Evolutionary conservation across 2,329 filamentous ascomycete species (phyloP).

Genomic region (Talaromyces marneffei): DNA sequence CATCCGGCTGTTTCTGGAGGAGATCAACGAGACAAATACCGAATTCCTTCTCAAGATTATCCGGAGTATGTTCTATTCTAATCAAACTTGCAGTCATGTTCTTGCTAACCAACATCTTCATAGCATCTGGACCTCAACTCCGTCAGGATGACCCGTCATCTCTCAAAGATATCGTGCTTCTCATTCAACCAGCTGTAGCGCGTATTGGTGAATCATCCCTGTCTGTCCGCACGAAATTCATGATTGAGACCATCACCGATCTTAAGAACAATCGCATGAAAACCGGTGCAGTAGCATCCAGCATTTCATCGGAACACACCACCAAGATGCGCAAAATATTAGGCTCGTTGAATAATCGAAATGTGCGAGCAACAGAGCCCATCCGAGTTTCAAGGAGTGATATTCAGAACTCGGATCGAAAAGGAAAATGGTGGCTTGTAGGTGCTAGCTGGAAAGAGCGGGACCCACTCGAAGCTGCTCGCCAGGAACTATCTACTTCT

Average conservation of each 20-base stretch:
- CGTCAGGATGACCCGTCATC: conserved; percentile 82
- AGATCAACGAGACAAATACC: conserved; percentile 78
- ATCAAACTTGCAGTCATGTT: background rate
- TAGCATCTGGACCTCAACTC: conserved; percentile 69
- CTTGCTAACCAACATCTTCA: conserved; percentile 16
- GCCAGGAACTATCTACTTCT: conserved; percentile 25
- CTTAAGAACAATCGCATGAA: conserved; percentile 92
- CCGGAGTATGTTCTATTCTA: conserved; percentile 46
- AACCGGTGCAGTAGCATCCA: conserved; percentile 63
- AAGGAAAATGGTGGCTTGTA: conserved; percentile 97
- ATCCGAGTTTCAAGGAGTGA: conserved; percentile 76
- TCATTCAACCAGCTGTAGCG: conserved; percentile 67
- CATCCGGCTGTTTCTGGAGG: conserved; percentile 67
- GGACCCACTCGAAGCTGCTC: conserved; percentile 33
- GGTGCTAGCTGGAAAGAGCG: conserved; percentile 74
- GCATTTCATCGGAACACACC: conserved; percentile 72
- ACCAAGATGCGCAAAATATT: conserved; percentile 84
- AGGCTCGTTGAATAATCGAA: conserved; percentile 64
- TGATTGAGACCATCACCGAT: conserved; percentile 94
- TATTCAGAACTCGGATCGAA: conserved; percentile 74
- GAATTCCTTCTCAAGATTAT: conserved; percentile 82
- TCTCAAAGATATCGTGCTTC: conserved; percentile 78
- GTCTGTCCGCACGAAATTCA: conserved; percentile 87
- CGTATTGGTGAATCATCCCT: conserved; percentile 63
- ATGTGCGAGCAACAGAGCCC: conserved; percentile 69